Percentiles rank a stretch among this genome's conserved stretches.
These are phyloP conservation scores for Naematelia encephala DNA, from an alignment of 768 basidiomycete genomes.

Conservation along the genomic window DNA sequence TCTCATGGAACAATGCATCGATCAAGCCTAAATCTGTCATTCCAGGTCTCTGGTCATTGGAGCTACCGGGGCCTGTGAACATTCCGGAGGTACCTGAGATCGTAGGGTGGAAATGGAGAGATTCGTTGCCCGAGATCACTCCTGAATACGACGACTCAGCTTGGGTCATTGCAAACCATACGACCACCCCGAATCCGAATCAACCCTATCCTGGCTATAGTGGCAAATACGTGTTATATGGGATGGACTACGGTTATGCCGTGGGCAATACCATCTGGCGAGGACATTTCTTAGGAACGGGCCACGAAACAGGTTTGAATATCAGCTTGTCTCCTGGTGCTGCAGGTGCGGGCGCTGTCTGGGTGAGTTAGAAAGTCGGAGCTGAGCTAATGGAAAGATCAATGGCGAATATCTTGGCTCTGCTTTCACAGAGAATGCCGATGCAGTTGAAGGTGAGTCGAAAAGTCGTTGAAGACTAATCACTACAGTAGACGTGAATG, in stretches of 20 bases:
- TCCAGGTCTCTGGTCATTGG: not conserved
- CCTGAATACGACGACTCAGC: conserved; percentile 59
- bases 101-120: conserved; percentile 66
- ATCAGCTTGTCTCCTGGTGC: conserved; percentile 55
- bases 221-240: conserved; percentile 61
- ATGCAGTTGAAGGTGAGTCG: not conserved
- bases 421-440: not conserved
- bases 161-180: conserved; percentile 69
- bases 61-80: not conserved
- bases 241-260: conserved; percentile 74
- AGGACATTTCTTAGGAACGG: conserved; percentile 65
- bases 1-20: not conserved
- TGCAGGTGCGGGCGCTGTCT: conserved; percentile 7
- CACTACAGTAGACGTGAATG: not conserved
- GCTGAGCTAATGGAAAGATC: conserved; percentile 43
- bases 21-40: not conserved
- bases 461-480: not conserved
- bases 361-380: not conserved
- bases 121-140: conserved; percentile 70
- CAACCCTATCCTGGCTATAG: conserved; percentile 62
- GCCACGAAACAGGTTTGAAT: conserved; percentile 54
- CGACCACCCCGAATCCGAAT: conserved; percentile 67
- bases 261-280: conserved; percentile 61
- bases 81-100: not conserved
- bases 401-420: conserved; percentile 60